Percentiles rank a stretch among this genome's conserved stretches.
These are phyloP conservation scores for Pleurotus giganteus DNA, from an alignment of 768 basidiomycete species.

Conservation along the genomic window DNA sequence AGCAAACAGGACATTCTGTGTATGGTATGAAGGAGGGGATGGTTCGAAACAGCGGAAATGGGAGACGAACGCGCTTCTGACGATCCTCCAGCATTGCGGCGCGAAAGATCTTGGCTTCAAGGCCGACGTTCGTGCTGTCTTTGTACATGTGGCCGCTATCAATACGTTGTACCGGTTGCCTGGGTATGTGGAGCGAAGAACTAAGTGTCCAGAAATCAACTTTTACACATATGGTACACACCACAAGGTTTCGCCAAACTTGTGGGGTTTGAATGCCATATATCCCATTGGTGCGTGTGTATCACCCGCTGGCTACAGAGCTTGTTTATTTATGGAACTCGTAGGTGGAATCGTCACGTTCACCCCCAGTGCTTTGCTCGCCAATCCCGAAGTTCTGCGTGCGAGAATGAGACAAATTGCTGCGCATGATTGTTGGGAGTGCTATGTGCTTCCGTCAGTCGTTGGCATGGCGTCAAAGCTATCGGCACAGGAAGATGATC, in stretches of 20 bases:
- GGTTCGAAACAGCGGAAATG: constrained; percentile 26
- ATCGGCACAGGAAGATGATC: constrained; percentile 35
- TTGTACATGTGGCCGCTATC: constrained; percentile 63
- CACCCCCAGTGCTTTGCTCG: constrained; percentile 56
- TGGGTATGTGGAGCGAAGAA: constrained; percentile 44
- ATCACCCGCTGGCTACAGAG: not conserved
- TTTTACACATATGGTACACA: constrained; percentile 74
- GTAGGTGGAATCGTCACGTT: constrained; percentile 76
- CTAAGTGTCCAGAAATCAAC: constrained; percentile 42
- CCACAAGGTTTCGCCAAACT: constrained; percentile 41
- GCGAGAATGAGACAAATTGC: constrained; percentile 48
- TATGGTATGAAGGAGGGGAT: constrained; percentile 43
- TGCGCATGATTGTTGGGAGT: constrained; percentile 66
- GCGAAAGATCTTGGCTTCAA: constrained; percentile 37
- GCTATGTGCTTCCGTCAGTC: constrained; percentile 64
- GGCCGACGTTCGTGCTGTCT: constrained; percentile 49
- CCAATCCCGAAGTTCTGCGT: constrained; percentile 47
- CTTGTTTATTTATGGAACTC: constrained; percentile 1
- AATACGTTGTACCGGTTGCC: constrained; percentile 46
- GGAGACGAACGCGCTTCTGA: constrained; percentile 42
- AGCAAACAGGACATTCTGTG: constrained; percentile 37
- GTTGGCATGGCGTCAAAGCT: constrained; percentile 53
- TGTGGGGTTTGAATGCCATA: constrained; percentile 66
- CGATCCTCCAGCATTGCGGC: constrained; percentile 41
- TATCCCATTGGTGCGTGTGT: constrained; percentile 59